phyloP scores from a whole-genome alignment of 2,329 filamentous ascomycete species.

The Aureobasidium mangrovei region DNA sequence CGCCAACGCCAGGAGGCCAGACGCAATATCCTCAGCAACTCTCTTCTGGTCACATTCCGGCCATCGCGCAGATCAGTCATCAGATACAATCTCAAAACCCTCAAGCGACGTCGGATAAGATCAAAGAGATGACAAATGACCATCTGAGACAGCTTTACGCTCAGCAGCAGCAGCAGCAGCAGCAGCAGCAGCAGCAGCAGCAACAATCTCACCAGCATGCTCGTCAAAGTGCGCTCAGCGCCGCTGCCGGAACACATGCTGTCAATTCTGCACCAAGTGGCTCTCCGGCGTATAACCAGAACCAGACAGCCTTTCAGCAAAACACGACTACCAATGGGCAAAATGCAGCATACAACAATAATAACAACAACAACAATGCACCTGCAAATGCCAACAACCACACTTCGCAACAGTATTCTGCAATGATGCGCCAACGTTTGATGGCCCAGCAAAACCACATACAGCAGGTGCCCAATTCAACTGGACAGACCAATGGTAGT shows the following conservation, averaged over 20 bases:
- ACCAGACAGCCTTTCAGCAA: constrained; percentile 15
- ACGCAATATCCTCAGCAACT: constrained; percentile 36
- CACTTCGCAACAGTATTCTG: constrained; percentile 22
- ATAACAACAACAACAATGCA: constrained; percentile 15
- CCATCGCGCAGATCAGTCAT: constrained; percentile 45
- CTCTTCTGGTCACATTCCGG: constrained; percentile 46
- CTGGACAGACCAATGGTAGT: constrained; percentile 18
- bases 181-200: constrained; percentile 24
- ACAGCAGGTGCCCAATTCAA: neutral
- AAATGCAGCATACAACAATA: constrained; percentile 1
- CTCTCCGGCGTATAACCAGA: constrained; percentile 14
- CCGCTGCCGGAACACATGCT: constrained; percentile 27
- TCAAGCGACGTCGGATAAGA: constrained; percentile 44
- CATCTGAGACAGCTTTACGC: constrained; percentile 28
- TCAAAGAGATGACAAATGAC: constrained; percentile 45
- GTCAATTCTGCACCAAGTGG: constrained; percentile 6
- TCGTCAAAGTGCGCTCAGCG: constrained; percentile 31
- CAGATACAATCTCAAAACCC: constrained; percentile 45
- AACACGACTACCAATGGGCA: constrained; percentile 12
- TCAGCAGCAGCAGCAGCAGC: constrained; percentile 21
- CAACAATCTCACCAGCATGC: constrained; percentile 23
- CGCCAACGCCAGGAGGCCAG: constrained; percentile 24
- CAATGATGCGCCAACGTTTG: constrained; percentile 24
- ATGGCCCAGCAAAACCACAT: constrained; percentile 19
- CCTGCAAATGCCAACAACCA: constrained; percentile 14